Evolutionary conservation across 2,329 filamentous ascomycete genomes (phyloP).

Genomic region (Nemania serpens): DNA sequence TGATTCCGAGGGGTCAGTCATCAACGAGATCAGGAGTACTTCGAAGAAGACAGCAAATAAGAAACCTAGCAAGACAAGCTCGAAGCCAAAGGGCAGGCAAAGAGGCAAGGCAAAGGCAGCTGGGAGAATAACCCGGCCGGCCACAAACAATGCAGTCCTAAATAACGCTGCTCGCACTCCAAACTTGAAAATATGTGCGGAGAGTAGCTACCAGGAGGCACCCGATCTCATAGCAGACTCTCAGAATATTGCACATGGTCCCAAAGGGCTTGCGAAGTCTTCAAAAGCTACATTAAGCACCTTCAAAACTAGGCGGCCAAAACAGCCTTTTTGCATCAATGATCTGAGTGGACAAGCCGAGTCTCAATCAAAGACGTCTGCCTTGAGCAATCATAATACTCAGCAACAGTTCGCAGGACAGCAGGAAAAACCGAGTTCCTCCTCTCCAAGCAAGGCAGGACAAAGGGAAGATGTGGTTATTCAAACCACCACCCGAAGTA

Average conservation of each 20-base stretch:
- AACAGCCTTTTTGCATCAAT: slow-evolving; percentile 14
- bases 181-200: neutral
- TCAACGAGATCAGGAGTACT: neutral
- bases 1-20: slow-evolving; percentile 6
- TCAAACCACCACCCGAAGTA: neutral
- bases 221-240: slow-evolving; percentile 10
- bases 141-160: neutral
- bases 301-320: slow-evolving; percentile 14
- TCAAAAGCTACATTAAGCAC: neutral
- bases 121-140: neutral
- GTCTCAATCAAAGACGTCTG: neutral
- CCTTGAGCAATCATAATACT: neutral
- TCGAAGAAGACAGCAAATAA: neutral
- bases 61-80: neutral
- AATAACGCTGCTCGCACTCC: neutral
- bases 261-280: neutral
- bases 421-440: neutral
- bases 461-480: neutral
- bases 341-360: neutral
- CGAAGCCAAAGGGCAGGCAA: slow-evolving; percentile 10
- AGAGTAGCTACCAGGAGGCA: neutral
- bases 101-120: slow-evolving; percentile 3
- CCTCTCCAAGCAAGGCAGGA: neutral
- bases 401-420: neutral
- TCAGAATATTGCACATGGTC: neutral